These are phyloP conservation scores for Phialemoniopsis sp. DNA, from an alignment of 2,329 filamentous ascomycete genomes.

Conservation along the genomic window DNA sequence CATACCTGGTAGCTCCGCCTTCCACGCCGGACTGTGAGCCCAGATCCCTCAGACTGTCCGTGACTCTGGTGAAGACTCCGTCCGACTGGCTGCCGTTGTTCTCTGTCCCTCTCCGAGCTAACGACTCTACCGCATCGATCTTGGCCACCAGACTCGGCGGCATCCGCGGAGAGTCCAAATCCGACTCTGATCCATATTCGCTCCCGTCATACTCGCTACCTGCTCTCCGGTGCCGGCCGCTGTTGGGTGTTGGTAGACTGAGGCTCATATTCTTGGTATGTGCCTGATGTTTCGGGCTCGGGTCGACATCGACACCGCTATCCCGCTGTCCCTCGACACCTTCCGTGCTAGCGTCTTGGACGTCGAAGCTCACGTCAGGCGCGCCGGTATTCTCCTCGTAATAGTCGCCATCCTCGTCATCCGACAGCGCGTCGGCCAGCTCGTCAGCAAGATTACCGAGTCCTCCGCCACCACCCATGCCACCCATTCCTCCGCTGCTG, in stretches of 20 bases:
- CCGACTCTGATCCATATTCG: constrained; percentile 70
- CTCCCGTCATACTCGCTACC: constrained; percentile 66
- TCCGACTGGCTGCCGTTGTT: constrained; percentile 62
- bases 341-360: constrained; percentile 14
- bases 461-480: constrained; percentile 44
- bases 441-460: constrained; percentile 79
- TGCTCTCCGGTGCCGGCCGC: constrained; percentile 44
- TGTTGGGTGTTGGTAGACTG: constrained; percentile 36
- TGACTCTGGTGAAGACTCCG: constrained; percentile 64
- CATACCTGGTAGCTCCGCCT: constrained; percentile 65
- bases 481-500: constrained; percentile 32
- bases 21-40: constrained; percentile 70
- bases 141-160: constrained; percentile 61
- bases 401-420: constrained; percentile 54
- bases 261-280: constrained; percentile 32
- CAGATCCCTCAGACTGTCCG: constrained; percentile 66
- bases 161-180: constrained; percentile 66
- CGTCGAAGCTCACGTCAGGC: constrained; percentile 31
- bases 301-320: constrained; percentile 34
- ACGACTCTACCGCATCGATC: constrained; percentile 68
- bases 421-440: constrained; percentile 68
- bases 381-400: constrained; percentile 34
- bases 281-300: constrained; percentile 11
- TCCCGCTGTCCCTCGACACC: constrained; percentile 22
- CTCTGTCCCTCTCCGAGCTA: constrained; percentile 63